These are phyloP conservation scores for Entomortierella parvispora DNA, from an alignment of 192 early-diverging fungal species.

Conservation along the genomic window DNA sequence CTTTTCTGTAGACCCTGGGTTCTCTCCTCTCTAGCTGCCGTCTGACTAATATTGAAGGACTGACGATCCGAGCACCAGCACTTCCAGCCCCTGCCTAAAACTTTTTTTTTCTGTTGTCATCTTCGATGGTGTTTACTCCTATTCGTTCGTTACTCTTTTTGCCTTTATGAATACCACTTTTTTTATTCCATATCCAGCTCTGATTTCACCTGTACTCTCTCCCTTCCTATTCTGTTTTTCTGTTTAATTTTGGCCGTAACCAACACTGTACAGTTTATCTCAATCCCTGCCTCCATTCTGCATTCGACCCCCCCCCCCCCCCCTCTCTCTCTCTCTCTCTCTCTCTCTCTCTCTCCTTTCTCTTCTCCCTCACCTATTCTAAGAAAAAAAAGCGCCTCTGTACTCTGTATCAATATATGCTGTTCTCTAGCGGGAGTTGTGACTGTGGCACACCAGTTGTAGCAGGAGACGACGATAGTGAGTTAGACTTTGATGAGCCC, in stretches of 20 bases:
- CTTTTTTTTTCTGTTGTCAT: too few species aligned
- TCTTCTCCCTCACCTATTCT: too few species aligned
- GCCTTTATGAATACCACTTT: too few species aligned
- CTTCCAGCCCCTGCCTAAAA: too few species aligned
- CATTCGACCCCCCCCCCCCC: too few species aligned
- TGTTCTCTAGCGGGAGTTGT: too few species aligned
- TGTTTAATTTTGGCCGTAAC: neutral
- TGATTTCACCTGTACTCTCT: too few species aligned
- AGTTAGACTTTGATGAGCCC: conserved; percentile 4
- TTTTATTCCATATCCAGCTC: neutral
- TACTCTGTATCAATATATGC: neutral
- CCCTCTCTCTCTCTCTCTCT: neutral
- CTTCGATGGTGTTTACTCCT: too few species aligned
- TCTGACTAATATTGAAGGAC: conserved; percentile 4
- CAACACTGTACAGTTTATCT: neutral
- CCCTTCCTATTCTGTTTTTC: too few species aligned
- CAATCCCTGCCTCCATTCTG: neutral
- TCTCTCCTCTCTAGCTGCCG: conserved; percentile 16
- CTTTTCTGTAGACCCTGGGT: conserved; percentile 13
- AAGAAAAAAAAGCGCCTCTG: neutral
- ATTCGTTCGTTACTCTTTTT: neutral
- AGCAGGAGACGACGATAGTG: neutral
- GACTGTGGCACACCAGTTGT: too few species aligned
- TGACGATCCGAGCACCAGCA: neutral
- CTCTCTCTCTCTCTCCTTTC: neutral